phyloP scores from a whole-genome alignment of 345 rosid genomes.

The Brassica nigra region DNA sequence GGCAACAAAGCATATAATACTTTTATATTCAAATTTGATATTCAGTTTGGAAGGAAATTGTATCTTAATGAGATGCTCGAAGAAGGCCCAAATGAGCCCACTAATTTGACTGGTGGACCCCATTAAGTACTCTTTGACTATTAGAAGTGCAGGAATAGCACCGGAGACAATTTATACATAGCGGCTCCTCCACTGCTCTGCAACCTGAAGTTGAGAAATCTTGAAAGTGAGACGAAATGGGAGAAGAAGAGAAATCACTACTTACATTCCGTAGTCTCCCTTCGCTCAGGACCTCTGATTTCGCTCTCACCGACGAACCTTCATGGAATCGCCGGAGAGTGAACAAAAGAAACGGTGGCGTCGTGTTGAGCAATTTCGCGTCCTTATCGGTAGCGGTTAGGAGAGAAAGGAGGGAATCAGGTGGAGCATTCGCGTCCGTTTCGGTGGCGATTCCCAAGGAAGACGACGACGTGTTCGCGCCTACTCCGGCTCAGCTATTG shows the following conservation, averaged over 20 bases:
- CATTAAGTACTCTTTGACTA: too few relatives aligned
- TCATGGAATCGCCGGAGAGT: constrained; percentile 32
- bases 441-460: constrained; percentile 47
- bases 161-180: too few relatives aligned
- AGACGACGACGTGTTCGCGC: constrained; percentile 51
- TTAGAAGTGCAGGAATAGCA: too few relatives aligned
- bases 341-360: constrained; percentile 4
- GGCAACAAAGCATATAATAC: too few relatives aligned
- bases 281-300: constrained; percentile 47
- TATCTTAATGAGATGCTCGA: too few relatives aligned
- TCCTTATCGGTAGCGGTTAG: constrained; percentile 28
- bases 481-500: constrained; percentile 65
- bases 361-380: constrained; percentile 23
- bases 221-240: constrained; percentile 35
- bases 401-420: constrained; percentile 19
- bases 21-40: too few relatives aligned
- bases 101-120: too few relatives aligned
- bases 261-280: constrained; percentile 46
- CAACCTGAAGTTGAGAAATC: too few relatives aligned
- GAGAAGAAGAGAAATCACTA: constrained; percentile 45
- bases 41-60: too few relatives aligned
- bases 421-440: constrained; percentile 55
- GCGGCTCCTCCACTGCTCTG: too few relatives aligned
- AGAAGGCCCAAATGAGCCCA: too few relatives aligned
- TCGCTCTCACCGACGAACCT: constrained; percentile 33